Percentiles rank a stretch among this genome's conserved stretches.
These are phyloP conservation scores for Beauveria asiatica DNA, from an alignment of 2,329 filamentous ascomycete species.

Conservation along the genomic window DNA sequence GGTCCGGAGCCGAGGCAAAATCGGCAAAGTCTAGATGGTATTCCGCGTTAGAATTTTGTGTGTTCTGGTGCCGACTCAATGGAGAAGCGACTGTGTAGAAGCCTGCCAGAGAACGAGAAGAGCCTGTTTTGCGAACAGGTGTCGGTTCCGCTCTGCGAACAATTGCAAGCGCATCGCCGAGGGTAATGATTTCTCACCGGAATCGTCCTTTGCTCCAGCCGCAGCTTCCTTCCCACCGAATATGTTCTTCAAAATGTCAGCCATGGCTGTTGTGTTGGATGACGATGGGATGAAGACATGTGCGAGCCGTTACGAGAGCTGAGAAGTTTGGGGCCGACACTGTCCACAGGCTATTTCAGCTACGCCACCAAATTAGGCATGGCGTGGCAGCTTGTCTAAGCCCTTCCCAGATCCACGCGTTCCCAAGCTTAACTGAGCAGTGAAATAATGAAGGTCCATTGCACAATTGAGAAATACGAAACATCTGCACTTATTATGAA, in stretches of 20 bases:
- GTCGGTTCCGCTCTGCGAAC: neutral
- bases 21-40: slow-evolving; percentile 73
- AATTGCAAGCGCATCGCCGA: neutral
- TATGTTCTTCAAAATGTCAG: slow-evolving; percentile 56
- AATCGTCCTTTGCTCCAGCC: slow-evolving; percentile 48
- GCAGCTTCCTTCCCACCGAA: slow-evolving; percentile 54
- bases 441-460: neutral
- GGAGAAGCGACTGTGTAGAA: neutral
- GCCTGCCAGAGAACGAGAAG: neutral
- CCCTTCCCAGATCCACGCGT: neutral
- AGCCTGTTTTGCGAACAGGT: neutral
- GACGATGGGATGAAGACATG: slow-evolving; percentile 11
- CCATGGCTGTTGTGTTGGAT: slow-evolving; percentile 35
- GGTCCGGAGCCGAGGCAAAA: slow-evolving; percentile 72
- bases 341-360: neutral
- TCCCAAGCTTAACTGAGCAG: neutral
- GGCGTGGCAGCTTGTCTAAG: neutral
- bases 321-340: slow-evolving; percentile 1
- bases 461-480: neutral
- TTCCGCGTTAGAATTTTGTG: slow-evolving; percentile 17
- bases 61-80: neutral
- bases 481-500: neutral
- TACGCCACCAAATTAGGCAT: slow-evolving; percentile 5
- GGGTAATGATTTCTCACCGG: slow-evolving; percentile 41
- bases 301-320: slow-evolving; percentile 11